Conservation (phyloP, 73 alveolate genomes). For the Blepharisma japonicum region DNA sequence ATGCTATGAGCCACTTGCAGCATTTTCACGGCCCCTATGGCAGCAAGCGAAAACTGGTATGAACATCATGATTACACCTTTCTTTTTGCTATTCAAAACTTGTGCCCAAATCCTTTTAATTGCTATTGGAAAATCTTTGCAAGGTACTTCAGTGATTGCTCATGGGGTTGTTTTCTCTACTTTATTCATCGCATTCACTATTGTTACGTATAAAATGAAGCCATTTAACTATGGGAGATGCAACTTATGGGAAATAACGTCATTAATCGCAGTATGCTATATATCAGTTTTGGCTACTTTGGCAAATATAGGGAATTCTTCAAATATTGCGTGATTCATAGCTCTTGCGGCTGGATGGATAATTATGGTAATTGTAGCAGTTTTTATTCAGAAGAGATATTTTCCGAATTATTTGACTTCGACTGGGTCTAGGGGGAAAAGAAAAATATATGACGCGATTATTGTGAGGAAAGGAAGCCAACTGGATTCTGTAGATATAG, state of each 20-base stretch:
- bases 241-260: conserved; percentile 22
- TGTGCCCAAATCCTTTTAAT: conserved; percentile 14
- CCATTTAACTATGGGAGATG: conserved; percentile 30
- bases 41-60: conserved; percentile 25
- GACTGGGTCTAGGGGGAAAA: neutral
- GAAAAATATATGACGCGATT: conserved; percentile 13
- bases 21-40: conserved; percentile 30
- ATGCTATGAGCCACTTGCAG: conserved; percentile 23
- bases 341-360: conserved; percentile 2
- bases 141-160: conserved; percentile 7
- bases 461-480: neutral
- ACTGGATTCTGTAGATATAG: no score
- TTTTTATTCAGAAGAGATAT: conserved; percentile 11
- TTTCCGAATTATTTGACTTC: conserved; percentile 19
- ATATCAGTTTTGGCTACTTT: conserved; percentile 29
- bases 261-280: conserved; percentile 8
- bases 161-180: conserved; percentile 24
- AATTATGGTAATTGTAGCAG: neutral
- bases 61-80: neutral
- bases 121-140: conserved; percentile 16
- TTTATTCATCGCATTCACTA: neutral
- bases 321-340: conserved; percentile 5
- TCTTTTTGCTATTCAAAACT: conserved; percentile 21
- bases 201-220: conserved; percentile 12
- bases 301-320: neutral